Evolutionary conservation across 495 filamentous ascomycete species (phyloP).

Genomic region (Oleoguttula mirabilis): DNA sequence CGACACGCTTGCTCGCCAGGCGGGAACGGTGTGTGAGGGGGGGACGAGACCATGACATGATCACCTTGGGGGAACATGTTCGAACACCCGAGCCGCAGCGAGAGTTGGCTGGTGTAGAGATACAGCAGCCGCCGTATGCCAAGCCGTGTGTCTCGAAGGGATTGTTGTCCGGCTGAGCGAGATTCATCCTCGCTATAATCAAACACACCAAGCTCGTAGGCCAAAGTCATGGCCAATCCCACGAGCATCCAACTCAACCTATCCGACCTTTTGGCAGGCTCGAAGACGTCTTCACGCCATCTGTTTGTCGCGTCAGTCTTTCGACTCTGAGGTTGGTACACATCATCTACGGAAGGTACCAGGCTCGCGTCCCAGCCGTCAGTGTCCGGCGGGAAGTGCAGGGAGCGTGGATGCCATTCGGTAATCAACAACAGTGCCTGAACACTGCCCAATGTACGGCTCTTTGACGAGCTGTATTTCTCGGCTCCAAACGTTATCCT

Average conservation of each 20-base stretch:
- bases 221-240: no score
- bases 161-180: no score
- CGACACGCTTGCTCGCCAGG: no score
- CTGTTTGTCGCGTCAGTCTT: slow-evolving; percentile 18
- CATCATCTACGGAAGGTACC: slow-evolving; percentile 10
- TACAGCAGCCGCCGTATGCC: no score
- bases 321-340: slow-evolving; percentile 7
- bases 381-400: slow-evolving; percentile 42
- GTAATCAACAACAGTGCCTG: slow-evolving; percentile 40
- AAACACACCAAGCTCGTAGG: no score
- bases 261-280: slow-evolving; percentile 41
- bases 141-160: no score
- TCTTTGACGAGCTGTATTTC: slow-evolving; percentile 27
- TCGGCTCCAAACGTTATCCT: slow-evolving; percentile 42
- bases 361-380: slow-evolving; percentile 27
- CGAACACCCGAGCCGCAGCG: no score
- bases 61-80: no score
- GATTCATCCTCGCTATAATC: no score
- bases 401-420: slow-evolving; percentile 45
- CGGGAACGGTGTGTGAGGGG: no score
- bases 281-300: slow-evolving; percentile 31
- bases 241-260: slow-evolving; percentile 52
- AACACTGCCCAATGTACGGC: slow-evolving; percentile 39
- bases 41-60: no score
- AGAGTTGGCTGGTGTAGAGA: no score